A percentile compares a stretch with the other conserved stretches of the same genome.
phyloP scores from a whole-genome alignment of 306 rosid genomes.

The Cucurbita maxima region DNA sequence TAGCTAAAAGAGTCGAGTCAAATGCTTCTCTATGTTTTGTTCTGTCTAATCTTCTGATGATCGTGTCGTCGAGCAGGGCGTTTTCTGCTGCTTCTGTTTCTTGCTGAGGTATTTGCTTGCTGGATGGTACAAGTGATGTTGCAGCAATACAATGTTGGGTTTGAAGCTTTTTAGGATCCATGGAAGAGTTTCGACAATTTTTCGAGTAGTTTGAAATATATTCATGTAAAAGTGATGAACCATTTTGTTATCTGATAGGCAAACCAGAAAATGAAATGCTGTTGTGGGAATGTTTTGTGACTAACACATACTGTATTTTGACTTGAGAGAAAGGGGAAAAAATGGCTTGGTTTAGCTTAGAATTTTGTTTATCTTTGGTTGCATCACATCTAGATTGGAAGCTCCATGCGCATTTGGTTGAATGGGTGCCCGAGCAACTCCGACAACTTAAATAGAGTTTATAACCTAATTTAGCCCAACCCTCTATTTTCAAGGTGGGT shows the following conservation, averaged over 20 bases:
- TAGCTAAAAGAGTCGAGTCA: neutral
- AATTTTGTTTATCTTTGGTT: neutral
- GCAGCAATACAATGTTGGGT: neutral
- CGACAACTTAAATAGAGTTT: too few species aligned
- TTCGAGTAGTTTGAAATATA: neutral
- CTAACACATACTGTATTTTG: neutral
- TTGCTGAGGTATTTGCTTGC: constrained; percentile 66
- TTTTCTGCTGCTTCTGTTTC: constrained; percentile 78
- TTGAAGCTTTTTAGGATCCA: neutral
- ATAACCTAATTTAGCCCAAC: too few species aligned
- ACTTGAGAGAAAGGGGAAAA: neutral
- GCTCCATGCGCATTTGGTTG: too few species aligned
- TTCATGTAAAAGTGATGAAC: neutral
- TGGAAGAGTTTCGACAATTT: neutral
- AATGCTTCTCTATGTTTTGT: neutral
- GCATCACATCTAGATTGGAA: neutral
- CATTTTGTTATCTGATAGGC: neutral
- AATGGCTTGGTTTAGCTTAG: neutral
- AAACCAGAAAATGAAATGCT: neutral
- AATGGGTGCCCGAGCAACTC: too few species aligned
- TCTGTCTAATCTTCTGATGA: neutral
- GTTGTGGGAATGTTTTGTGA: neutral
- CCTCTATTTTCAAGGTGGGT: too few species aligned
- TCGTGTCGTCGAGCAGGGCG: constrained; percentile 28
- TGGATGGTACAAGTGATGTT: constrained; percentile 83